These are phyloP conservation scores for Dunaliella sp. DNA, from an alignment of 139 green algal genomes.

Conservation along the genomic window DNA sequence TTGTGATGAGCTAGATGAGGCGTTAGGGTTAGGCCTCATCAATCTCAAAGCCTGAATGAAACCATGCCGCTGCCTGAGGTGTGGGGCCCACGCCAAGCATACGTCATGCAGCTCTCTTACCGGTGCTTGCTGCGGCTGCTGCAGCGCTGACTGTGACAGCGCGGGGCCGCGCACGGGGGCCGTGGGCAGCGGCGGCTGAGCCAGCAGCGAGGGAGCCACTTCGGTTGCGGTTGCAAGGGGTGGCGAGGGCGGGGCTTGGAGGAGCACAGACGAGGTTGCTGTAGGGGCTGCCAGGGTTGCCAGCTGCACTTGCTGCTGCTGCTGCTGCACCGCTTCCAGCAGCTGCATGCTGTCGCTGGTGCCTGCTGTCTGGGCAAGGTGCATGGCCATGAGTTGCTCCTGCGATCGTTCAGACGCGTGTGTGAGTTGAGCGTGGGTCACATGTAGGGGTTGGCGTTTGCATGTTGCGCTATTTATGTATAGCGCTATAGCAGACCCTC, in stretches of 20 bases:
- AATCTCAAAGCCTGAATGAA: no score
- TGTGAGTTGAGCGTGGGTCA: no score
- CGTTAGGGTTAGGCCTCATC: no score
- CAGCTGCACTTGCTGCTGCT: not conserved
- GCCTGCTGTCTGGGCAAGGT: not conserved
- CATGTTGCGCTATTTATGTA: no score
- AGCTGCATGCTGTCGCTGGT: not conserved
- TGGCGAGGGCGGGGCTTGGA: not conserved
- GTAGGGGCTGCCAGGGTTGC: not conserved
- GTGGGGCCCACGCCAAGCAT: no score
- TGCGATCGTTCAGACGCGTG: no score
- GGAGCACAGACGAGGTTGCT: not conserved
- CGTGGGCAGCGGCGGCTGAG: not conserved
- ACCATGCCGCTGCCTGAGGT: no score
- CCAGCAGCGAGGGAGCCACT: no score
- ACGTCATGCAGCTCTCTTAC: no score
- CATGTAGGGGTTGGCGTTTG: no score
- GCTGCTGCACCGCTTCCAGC: conserved; percentile 4
- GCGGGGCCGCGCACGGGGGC: not conserved
- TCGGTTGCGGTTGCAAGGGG: not conserved
- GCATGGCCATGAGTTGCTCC: not conserved
- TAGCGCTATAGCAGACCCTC: no score
- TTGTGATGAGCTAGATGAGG: no score
- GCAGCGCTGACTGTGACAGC: not conserved
- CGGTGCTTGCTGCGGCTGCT: not conserved